Base-by-base conservation (phyloP, 495 filamentous ascomycete genomes). In the Choiromyces venosus region DNA sequence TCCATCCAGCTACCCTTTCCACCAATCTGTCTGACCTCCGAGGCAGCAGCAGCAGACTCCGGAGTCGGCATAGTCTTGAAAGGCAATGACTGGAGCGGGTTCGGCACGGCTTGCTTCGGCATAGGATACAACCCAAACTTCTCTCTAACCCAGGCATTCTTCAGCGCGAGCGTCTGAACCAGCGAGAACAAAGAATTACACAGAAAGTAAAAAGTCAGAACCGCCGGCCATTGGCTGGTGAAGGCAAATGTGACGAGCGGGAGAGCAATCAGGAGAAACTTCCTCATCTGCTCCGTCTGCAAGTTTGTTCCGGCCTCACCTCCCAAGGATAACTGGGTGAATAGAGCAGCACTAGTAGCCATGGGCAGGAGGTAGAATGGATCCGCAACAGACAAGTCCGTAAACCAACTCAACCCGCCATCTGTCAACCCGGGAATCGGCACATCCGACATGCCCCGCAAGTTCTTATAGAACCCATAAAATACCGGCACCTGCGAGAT, bases 391-490 rank as follows among this genome's bases (percentile, higher is more conserved):
- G 94, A 91, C 71, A 99, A 83, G 79, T 99, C 91, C 6, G 82
- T 82, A 75, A 98, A 87, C 96, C 96, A 98, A 18, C 86, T 82
- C 9, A 89, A 72, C 4, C 91, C 89, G 39, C 91, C 93, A 12
- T 82, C 83, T 70, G 90, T 85, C 71, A 98, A 74, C 1, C 87
- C 91, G 0, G 94, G 93, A 8, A 97, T 92, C 1, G 95, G 94
- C 37, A 99, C 81, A 25, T 82, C 74, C 4, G 89, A 80, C 93
- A 97, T 97, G 67, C 84, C 89, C 37, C 87, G 84, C 71, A 93
- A 74, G n/a, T 93, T 83, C 70, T 92, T 87, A 84, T 92, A 97
- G 72, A 90, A 89, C 72, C 94, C 92, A 78, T 88, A 92, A 46
- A 90, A 91, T 37, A 97, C 78, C 0, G 93, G 88, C 14, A 91